Conservation (phyloP, 1,284 basidiomycete species). For the Malassezia caprae region DNA sequence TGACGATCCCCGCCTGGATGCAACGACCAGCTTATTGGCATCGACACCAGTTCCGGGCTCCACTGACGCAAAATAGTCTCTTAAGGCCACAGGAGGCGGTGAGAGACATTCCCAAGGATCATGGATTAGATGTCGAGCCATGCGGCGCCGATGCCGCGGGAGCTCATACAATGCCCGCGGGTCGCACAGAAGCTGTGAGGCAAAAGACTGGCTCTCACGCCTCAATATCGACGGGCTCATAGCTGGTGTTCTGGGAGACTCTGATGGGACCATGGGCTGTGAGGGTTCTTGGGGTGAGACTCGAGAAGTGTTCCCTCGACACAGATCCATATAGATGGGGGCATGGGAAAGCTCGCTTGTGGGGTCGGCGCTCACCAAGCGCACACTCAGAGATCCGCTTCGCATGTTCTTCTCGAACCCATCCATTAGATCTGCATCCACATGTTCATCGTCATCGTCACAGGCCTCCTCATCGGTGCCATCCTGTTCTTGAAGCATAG, state of each 20-base stretch:
- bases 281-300: background rate
- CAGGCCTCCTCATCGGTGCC: constrained; percentile 19
- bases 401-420: constrained; percentile 15
- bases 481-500: background rate
- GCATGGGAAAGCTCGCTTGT: constrained; percentile 26
- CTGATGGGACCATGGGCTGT: background rate
- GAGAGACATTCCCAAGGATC: background rate
- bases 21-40: background rate
- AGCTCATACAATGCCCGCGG: background rate
- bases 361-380: constrained; percentile 33
- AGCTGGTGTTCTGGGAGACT: no score
- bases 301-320: background rate
- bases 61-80: background rate
- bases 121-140: constrained; percentile 15
- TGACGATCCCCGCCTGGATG: background rate
- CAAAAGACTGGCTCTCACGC: constrained; percentile 25
- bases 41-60: background rate
- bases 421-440: constrained; percentile 19
- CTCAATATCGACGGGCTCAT: constrained; percentile 27
- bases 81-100: constrained; percentile 4
- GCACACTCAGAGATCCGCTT: constrained; percentile 9
- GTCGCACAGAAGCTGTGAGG: constrained; percentile 17
- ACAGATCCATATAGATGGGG: constrained; percentile 32
- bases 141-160: constrained; percentile 18
- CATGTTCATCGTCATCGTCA: constrained; percentile 21